phyloP scores from a whole-genome alignment of 352 stramenopile species.

The Pythium insidiosum region DNA sequence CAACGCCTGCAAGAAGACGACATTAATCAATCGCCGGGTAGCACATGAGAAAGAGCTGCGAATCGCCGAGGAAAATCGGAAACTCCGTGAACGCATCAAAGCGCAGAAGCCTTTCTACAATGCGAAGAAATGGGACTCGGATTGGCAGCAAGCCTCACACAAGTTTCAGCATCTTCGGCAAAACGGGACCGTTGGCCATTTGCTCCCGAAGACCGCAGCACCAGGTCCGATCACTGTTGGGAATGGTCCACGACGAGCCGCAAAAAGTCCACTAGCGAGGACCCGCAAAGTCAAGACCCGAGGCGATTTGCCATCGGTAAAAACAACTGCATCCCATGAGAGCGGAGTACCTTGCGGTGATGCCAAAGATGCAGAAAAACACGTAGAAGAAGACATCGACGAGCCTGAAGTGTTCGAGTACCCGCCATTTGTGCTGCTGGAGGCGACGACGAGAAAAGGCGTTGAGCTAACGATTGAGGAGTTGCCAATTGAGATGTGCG shows the following conservation, averaged over 20 bases:
- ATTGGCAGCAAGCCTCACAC: conserved; percentile 48
- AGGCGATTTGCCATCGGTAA: conserved; percentile 1
- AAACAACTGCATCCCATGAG: not conserved
- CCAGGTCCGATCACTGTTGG: too few species aligned
- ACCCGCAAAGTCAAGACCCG: not conserved
- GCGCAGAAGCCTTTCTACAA: conserved; percentile 63
- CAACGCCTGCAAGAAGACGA: conserved; percentile 62
- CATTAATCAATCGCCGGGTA: conserved; percentile 50
- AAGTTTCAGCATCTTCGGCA: conserved; percentile 61
- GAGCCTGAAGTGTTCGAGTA: conserved; percentile 21
- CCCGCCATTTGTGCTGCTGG: conserved; percentile 34
- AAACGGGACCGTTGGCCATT: conserved; percentile 58
- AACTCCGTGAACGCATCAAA: conserved; percentile 40
- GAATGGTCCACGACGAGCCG: too few species aligned
- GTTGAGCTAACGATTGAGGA: conserved; percentile 52
- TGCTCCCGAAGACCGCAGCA: conserved; percentile 29
- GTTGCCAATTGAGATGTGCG: conserved; percentile 44
- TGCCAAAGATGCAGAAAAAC: conserved; percentile 10
- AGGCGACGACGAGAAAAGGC: conserved; percentile 55
- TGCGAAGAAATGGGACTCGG: conserved; percentile 59
- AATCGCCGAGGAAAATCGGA: conserved; percentile 61
- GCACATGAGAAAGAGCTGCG: conserved; percentile 36
- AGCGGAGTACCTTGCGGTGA: not conserved
- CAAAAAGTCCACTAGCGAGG: not conserved
- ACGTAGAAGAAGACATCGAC: conserved; percentile 15